Conservation (phyloP, 441 rosid species). For the Adansonia grandidieri region DNA sequence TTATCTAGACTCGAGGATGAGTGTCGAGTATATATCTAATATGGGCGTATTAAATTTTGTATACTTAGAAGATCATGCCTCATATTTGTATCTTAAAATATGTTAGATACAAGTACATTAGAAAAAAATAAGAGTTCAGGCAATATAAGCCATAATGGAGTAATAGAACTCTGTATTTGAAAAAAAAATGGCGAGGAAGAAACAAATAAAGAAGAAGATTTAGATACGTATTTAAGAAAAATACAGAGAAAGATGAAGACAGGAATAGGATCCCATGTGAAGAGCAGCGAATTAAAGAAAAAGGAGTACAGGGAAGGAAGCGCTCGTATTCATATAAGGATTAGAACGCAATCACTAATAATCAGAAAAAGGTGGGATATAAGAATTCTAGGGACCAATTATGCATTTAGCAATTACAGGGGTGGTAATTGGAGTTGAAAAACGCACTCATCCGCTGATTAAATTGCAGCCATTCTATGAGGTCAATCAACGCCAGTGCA, state of each 20-base stretch:
- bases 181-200: neutral
- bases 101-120: too few relatives aligned
- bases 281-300: neutral
- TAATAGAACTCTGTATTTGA: neutral
- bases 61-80: too few relatives aligned
- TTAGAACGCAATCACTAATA: neutral
- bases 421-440: neutral
- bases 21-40: too few relatives aligned
- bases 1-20: too few relatives aligned
- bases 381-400: slow-evolving; percentile 8
- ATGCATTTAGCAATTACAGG: neutral
- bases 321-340: neutral
- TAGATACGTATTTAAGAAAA: neutral
- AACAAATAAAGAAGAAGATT: neutral
- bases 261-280: neutral
- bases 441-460: neutral
- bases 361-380: neutral
- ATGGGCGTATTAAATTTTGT: too few relatives aligned
- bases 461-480: slow-evolving; percentile 10
- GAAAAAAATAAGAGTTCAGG: too few relatives aligned
- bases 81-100: too few relatives aligned
- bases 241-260: neutral
- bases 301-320: neutral
- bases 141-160: too few relatives aligned
- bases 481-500: neutral